Evolutionary conservation across 1,284 basidiomycete species (phyloP).

Genomic region (Sanguinoderma infundibulare): DNA sequence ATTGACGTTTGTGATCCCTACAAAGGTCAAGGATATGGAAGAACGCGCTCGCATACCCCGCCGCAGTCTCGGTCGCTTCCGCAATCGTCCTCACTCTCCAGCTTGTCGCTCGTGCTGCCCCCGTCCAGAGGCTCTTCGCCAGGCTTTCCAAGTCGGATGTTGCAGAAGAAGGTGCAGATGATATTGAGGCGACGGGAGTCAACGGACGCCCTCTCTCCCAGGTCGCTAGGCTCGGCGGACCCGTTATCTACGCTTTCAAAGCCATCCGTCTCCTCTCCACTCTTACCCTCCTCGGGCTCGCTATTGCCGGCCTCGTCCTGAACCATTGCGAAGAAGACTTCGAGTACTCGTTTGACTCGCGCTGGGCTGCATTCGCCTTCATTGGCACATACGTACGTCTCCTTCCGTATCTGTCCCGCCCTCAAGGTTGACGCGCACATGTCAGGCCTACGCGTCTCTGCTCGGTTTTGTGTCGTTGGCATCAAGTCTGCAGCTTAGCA

Average conservation of each 20-base stretch:
- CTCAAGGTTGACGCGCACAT: conserved; percentile 33
- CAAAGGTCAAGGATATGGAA: conserved; percentile 17
- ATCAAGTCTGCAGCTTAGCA: conserved; percentile 11
- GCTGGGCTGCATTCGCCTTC: conserved; percentile 35
- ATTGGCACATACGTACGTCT: conserved; percentile 40
- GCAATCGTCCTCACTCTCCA: conserved; percentile 15
- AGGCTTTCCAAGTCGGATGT: conserved; percentile 10
- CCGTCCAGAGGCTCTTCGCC: conserved; percentile 8
- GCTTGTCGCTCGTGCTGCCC: conserved; percentile 13
- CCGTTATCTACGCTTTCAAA: conserved; percentile 35
- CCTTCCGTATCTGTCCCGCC: background rate
- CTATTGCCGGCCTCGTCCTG: conserved; percentile 22
- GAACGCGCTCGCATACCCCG: conserved; percentile 18
- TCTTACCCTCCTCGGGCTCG: conserved; percentile 33
- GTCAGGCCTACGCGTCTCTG: conserved; percentile 34
- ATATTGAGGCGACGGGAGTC: conserved; percentile 12
- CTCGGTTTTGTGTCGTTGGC: conserved; percentile 28
- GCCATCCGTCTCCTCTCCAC: conserved; percentile 29
- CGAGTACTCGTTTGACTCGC: conserved; percentile 24
- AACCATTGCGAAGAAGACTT: conserved; percentile 12
- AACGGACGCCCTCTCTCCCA: conserved; percentile 15
- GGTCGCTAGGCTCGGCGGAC: conserved; percentile 30
- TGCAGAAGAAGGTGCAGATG: conserved; percentile 1
- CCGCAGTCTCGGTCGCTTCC: conserved; percentile 9
- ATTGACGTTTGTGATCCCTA: background rate